Conservation (phyloP, 1,284 basidiomycete genomes). For the Apiotrichum laibachii region DNA sequence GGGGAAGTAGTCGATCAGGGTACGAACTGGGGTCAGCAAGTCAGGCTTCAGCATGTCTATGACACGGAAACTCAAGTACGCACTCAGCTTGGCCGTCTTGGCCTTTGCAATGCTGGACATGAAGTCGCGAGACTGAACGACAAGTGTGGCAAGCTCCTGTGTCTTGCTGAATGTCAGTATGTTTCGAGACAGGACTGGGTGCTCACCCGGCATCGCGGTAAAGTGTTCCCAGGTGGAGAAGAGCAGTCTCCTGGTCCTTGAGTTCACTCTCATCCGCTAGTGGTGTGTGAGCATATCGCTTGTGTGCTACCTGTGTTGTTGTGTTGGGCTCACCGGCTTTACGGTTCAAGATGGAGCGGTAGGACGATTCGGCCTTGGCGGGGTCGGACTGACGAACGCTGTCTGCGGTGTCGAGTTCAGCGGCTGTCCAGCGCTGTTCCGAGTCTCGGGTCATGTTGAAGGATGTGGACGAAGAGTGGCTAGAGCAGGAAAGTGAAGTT, state of each 20-base stretch:
- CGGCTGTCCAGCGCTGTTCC: slow-evolving; percentile 25
- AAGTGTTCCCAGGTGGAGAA: slow-evolving; percentile 81
- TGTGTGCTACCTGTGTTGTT: background rate
- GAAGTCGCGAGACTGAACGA: slow-evolving; percentile 80
- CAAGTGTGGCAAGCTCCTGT: slow-evolving; percentile 77
- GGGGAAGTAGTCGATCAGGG: slow-evolving; percentile 84
- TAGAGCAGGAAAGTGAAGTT: background rate
- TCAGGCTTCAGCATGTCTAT: too few relatives aligned
- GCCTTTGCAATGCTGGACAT: slow-evolving; percentile 96
- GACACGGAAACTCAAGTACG: slow-evolving; percentile 40
- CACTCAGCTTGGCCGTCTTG: slow-evolving; percentile 95
- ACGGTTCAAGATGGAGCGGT: slow-evolving; percentile 34
- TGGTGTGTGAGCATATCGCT: slow-evolving; percentile 1
- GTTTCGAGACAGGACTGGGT: background rate
- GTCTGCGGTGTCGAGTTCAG: slow-evolving; percentile 34
- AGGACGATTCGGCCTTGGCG: slow-evolving; percentile 39
- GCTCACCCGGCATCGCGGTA: slow-evolving; percentile 80
- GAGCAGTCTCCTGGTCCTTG: slow-evolving; percentile 78
- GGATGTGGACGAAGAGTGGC: background rate
- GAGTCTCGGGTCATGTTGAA: slow-evolving; percentile 23
- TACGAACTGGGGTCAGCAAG: slow-evolving; percentile 63
- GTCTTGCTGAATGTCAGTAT: slow-evolving; percentile 63
- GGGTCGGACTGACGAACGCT: slow-evolving; percentile 32
- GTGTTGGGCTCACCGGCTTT: slow-evolving; percentile 32
- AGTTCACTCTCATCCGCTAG: slow-evolving; percentile 61